Evolutionary conservation across 805 yeast genomes (phyloP).

Genomic region (Metschnikowia lunata): DNA sequence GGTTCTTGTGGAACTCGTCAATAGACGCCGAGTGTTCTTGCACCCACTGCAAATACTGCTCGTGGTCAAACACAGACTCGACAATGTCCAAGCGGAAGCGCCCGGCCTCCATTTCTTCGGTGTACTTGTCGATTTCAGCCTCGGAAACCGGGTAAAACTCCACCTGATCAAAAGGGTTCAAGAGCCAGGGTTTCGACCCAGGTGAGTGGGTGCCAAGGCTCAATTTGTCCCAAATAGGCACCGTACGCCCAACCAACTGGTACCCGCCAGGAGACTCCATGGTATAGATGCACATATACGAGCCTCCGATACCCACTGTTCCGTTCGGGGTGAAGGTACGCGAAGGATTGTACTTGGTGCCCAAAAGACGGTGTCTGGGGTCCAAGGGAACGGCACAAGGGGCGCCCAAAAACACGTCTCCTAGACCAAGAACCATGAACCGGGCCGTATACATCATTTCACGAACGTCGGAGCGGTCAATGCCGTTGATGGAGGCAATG

Average conservation of each 20-base stretch:
- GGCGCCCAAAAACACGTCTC: conserved; percentile 96
- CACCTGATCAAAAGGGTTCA: conserved; percentile 89
- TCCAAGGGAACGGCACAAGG: conserved; percentile 98
- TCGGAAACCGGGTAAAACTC: conserved; percentile 92
- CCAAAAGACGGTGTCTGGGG: conserved; percentile 89
- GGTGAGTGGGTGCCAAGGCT: conserved; percentile 63
- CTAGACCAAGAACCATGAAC: conserved; percentile 89
- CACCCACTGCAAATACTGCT: conserved; percentile 73
- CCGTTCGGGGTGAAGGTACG: conserved; percentile 96
- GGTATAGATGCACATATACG: conserved; percentile 97
- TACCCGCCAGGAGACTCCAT: conserved; percentile 99
- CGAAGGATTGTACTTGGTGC: conserved; percentile 93
- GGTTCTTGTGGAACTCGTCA: conserved; percentile 58
- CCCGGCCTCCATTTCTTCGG: conserved; percentile 78
- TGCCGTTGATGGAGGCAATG: conserved; percentile 81
- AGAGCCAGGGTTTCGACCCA: conserved; percentile 74
- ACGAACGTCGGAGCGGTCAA: conserved; percentile 68
- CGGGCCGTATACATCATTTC: conserved; percentile 86
- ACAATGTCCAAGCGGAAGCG: conserved; percentile 68
- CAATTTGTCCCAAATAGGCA: conserved; percentile 97
- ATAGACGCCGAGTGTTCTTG: conserved; percentile 70
- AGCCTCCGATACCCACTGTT: conserved; percentile 96
- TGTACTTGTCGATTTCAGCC: conserved; percentile 65
- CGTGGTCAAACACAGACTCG: conserved; percentile 79
- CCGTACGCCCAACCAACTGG: conserved; percentile 92